These are phyloP conservation scores for Termitomyces sp. DNA, from an alignment of 768 basidiomycete genomes.

Conservation along the genomic window DNA sequence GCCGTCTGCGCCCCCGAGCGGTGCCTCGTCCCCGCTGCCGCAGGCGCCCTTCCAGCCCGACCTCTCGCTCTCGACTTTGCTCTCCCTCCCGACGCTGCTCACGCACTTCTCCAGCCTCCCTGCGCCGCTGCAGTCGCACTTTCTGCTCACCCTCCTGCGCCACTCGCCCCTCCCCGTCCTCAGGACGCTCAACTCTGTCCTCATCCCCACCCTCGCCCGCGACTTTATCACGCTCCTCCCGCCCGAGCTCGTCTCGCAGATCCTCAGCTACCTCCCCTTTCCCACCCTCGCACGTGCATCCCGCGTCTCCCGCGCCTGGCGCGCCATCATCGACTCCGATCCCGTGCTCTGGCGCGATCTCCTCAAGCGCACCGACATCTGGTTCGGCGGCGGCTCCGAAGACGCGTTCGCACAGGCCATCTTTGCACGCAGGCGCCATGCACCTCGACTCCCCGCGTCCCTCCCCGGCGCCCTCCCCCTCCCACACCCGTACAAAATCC, in stretches of 20 bases:
- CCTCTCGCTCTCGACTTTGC: conserved; percentile 73
- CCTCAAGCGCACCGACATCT: conserved; percentile 76
- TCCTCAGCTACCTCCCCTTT: conserved; percentile 82
- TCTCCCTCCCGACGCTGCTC: conserved; percentile 81
- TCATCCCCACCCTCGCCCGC: conserved; percentile 86
- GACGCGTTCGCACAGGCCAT: conserved; percentile 73
- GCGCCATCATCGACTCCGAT: conserved; percentile 88
- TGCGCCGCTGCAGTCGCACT: conserved; percentile 82
- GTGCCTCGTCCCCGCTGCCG: conserved; percentile 63
- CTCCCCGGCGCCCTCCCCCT: conserved; percentile 49
- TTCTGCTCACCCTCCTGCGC: conserved; percentile 87
- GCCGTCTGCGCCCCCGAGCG: conserved; percentile 81
- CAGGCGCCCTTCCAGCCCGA: conserved; percentile 79
- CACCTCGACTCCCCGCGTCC: conserved; percentile 20
- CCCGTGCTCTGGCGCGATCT: conserved; percentile 87
- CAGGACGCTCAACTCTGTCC: conserved; percentile 81
- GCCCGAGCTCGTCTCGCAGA: conserved; percentile 85
- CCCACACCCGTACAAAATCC: conserved; percentile 85
- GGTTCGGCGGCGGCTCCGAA: conserved; percentile 87
- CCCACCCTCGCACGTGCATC: conserved; percentile 81
- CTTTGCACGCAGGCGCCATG: conserved; percentile 51
- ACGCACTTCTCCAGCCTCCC: conserved; percentile 79
- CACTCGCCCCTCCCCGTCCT: conserved; percentile 90
- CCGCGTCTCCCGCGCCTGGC: conserved; percentile 86
- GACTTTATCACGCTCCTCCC: conserved; percentile 93